These are phyloP conservation scores for Pythium sukuiense DNA, from an alignment of 352 stramenopile genomes.

Conservation along the genomic window DNA sequence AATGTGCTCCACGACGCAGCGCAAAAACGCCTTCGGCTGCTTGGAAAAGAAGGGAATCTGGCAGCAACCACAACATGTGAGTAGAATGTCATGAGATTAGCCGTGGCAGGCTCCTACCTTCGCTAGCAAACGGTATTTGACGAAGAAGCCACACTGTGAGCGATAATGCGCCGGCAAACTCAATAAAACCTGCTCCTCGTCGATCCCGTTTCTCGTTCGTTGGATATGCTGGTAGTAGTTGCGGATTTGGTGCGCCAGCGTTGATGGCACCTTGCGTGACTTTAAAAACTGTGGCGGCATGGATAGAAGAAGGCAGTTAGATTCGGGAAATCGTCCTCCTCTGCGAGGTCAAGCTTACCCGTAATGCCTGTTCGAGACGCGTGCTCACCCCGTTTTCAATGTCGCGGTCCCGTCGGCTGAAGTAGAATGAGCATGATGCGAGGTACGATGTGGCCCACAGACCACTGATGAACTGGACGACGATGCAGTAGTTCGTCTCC, in stretches of 20 bases:
- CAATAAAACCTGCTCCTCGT: conserved; percentile 28
- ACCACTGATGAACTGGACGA: conserved; percentile 60
- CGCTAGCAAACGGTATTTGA: conserved; percentile 29
- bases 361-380: conserved; percentile 43
- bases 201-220: conserved; percentile 46
- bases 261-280: conserved; percentile 37
- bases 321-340: neutral
- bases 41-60: conserved; percentile 32
- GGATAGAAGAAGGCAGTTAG: neutral
- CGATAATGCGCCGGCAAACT: conserved; percentile 29
- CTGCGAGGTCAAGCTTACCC: conserved; percentile 22
- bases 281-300: conserved; percentile 38
- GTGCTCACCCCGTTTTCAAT: conserved; percentile 63
- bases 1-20: conserved; percentile 21
- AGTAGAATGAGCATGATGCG: conserved; percentile 70
- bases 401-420: conserved; percentile 58
- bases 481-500: conserved; percentile 66
- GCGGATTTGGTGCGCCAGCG: conserved; percentile 39
- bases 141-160: conserved; percentile 25
- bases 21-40: conserved; percentile 26
- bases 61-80: neutral
- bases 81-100: neutral
- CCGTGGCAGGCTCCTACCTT: conserved; percentile 3
- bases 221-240: conserved; percentile 78
- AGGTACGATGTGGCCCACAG: conserved; percentile 70